Evolutionary conservation across 2,329 filamentous ascomycete species (phyloP), one percentile per base, ranked within the genome.

Genomic region (Phyllachora maydis): DNA sequence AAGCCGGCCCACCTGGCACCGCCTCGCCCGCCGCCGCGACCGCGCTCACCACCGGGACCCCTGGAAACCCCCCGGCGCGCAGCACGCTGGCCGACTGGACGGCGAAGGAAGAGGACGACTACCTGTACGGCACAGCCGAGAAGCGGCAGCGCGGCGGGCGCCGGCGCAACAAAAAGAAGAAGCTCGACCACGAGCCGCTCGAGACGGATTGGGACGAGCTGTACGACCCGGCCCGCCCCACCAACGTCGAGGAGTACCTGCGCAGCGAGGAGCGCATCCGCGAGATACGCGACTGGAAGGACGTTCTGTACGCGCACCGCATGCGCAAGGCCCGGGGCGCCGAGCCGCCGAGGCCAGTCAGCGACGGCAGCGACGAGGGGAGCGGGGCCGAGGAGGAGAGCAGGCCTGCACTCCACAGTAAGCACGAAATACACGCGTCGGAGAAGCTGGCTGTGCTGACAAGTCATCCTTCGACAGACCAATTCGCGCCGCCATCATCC

Each of bases 181-280:
- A 67, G 29, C 59, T 63, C 32, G 54, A 65, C 5, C 54, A 56
- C 22, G 46, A 59, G 15, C 46, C 49, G 4, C 50, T 59, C 24
- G 61, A 67, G 42, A 68, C 64, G n/a, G 72, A 91, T 40, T 93
- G 82, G 82, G 76, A 91, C 42, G 81, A 90, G 42, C 65, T 88
- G 13, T 93, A 92, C 43, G 83, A 92, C 38, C 78, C 81, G 1
- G 57, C 73, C 8, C 56, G 76, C 18, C 82, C 83, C 6, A 90
- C 78, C 19, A 82, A 71, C 34, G 76, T 85, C 23, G 75, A 83
- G 26, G 76, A 85, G 39, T 93, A 88, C 41, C 63, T 77, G 29
- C 59, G 70, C 29, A 88, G 79, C 38, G 79, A 90, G 28, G 82
- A 91, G 48, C 74, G 78, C 40, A 65, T 83, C 28, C 54, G 63